Base-by-base conservation (phyloP, 371 early-diverging fungal genomes). In the Mucor velutinosus region DNA sequence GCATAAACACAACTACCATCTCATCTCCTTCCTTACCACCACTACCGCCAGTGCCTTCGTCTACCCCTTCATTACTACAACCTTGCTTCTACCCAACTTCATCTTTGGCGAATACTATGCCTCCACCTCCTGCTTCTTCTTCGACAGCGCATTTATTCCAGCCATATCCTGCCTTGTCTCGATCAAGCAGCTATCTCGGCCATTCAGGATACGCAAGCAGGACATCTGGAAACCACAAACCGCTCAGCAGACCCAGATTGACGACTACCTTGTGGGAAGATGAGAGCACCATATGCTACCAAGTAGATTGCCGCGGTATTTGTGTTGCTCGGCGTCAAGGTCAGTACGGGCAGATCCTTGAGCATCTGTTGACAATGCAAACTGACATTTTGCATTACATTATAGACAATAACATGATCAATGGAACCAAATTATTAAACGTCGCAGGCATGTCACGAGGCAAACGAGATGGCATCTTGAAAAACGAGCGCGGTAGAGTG, bases 241-340 rank as follows among this genome's bases (percentile, higher is more conserved):
- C 43, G 11, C 19, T 32, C 1, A 19, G 27, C n/a, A 81, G 85
- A 69, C 79, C 88, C 47, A 79, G 79, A 64, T 80, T 93, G 39
- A 91, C 92, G 2, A 89, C 92, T 1, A 90, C 91, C 6, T 76
- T 92, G 43, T 93, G 94, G 94, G 94, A 92, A 67, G 94, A 93
- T 76, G 92, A 93, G 74, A 85, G 83, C 23, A 92, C 93, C 6
- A 75, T 90, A 56, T 92, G 92, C 62, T 93, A 87, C 67, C 94
- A 92, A 64, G 90, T 93, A 41, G 94, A 92, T 73, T 87, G 88
- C 43, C 83, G 86, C 67, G 90, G 91, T 1, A 88, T 92, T 4
- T 92, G 91, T 70, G 92, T 93, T 17, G 92, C 92, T 23, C 77
- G 94, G 65, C 84, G 94, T 65, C 86, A 88, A 69, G 91, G 90